These are phyloP conservation scores for Oryza nivara DNA, from an alignment of 176 grass and related monocot genomes.

Conservation along the genomic window DNA sequence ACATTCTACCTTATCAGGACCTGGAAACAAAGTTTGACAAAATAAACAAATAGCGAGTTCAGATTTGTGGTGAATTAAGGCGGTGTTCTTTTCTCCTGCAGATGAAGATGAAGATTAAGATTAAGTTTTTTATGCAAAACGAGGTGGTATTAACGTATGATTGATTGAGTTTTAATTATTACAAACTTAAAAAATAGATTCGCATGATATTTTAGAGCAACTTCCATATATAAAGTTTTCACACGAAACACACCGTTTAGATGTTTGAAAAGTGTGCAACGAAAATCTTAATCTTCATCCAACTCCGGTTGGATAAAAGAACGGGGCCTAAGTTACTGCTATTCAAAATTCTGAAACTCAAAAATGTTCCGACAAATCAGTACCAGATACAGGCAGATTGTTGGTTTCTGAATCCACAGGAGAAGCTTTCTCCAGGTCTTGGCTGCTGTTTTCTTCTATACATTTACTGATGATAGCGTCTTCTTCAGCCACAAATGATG, in stretches of 20 bases:
- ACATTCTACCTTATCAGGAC: constrained; percentile 50
- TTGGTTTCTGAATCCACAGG: constrained; percentile 39
- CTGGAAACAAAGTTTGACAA: constrained; percentile 43
- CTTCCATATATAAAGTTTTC: too few species aligned
- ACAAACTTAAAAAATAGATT: too few species aligned
- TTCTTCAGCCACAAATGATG: constrained; percentile 98
- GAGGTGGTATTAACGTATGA: too few species aligned
- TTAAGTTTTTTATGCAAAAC: too few species aligned
- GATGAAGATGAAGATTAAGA: too few species aligned
- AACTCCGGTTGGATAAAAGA: too few species aligned
- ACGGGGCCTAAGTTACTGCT: neutral
- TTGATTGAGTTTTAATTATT: too few species aligned
- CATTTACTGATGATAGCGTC: constrained; percentile 78
- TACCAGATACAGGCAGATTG: constrained; percentile 44
- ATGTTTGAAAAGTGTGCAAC: too few species aligned
- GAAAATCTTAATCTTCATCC: too few species aligned
- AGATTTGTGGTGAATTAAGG: neutral
- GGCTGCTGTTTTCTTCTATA: constrained; percentile 53
- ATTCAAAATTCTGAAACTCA: neutral
- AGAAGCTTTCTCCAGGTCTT: constrained; percentile 72
- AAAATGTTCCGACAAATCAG: constrained; percentile 14
- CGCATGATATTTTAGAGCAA: too few species aligned
- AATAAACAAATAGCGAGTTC: neutral
- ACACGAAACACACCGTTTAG: too few species aligned
- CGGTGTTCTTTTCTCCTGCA: too few species aligned